phyloP scores from a whole-genome alignment of 2,329 filamentous ascomycete genomes.

The Dryadomyces quercivorus region DNA sequence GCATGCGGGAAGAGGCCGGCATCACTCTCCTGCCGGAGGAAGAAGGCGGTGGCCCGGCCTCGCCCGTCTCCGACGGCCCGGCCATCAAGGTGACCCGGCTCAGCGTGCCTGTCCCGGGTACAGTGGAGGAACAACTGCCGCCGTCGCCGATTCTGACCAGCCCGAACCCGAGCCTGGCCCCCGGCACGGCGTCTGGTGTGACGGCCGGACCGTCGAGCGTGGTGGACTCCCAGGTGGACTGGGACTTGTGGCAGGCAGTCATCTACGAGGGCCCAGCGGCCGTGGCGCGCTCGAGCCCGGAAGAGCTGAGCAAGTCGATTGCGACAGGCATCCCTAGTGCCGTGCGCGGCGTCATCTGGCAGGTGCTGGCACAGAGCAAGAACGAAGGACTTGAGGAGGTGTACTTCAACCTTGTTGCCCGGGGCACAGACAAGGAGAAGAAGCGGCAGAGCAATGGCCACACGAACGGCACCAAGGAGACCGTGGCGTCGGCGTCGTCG shows the following conservation, averaged over 20 bases:
- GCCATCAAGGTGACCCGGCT: constrained; percentile 3
- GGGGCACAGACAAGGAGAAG: constrained; percentile 72
- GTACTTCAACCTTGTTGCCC: constrained; percentile 70
- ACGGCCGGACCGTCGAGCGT: constrained; percentile 62
- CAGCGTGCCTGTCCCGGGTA: background rate
- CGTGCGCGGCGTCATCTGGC: constrained; percentile 97
- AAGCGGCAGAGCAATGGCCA: constrained; percentile 44
- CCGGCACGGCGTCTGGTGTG: constrained; percentile 75
- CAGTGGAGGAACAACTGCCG: constrained; percentile 15
- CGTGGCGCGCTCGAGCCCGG: constrained; percentile 74
- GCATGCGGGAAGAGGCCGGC: constrained; percentile 61
- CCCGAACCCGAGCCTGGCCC: constrained; percentile 60
- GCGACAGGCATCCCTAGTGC: constrained; percentile 87
- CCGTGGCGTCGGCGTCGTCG: constrained; percentile 64
- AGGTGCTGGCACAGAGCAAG: constrained; percentile 90
- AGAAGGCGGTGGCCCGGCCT: constrained; percentile 4
- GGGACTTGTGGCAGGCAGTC: constrained; percentile 95
- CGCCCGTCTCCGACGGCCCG: constrained; percentile 15
- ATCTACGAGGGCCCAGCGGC: constrained; percentile 90
- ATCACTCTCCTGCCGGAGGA: constrained; percentile 33
- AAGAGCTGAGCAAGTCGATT: constrained; percentile 83
- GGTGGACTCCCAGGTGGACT: constrained; percentile 65
- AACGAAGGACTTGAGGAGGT: constrained; percentile 77
- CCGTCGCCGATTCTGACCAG: constrained; percentile 45
- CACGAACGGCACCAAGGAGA: constrained; percentile 46